Evolutionary conservation across 2,329 filamentous ascomycete genomes (phyloP).

Genomic region (Colletotrichum tamarilloi): DNA sequence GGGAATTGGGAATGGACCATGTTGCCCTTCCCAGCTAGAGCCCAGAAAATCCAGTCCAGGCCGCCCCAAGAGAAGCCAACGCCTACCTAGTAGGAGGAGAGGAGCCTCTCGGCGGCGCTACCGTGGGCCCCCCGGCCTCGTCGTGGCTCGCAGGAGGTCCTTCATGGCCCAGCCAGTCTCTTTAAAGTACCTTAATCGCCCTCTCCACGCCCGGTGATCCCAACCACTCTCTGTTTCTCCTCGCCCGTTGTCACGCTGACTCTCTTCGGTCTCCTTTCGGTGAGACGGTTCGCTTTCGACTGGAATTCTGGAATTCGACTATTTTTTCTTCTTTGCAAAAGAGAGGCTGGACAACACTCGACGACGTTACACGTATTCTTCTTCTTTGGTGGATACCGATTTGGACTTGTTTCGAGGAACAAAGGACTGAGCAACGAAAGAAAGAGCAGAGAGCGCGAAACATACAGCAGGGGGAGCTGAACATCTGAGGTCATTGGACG

Average conservation of each 20-base stretch:
- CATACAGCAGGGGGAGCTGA: background rate
- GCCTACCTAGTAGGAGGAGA: background rate
- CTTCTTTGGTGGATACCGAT: background rate
- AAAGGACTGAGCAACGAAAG: background rate
- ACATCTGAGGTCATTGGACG: background rate
- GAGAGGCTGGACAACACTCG: constrained; percentile 21
- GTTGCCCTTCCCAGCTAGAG: constrained; percentile 18
- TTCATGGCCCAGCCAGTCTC: constrained; percentile 12
- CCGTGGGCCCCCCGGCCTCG: constrained; percentile 22
- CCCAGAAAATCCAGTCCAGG: background rate
- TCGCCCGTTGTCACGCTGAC: constrained; percentile 25
- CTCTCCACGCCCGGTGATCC: constrained; percentile 17
- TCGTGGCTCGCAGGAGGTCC: constrained; percentile 23
- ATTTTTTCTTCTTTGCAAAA: constrained; percentile 17
- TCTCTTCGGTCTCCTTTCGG: constrained; percentile 12
- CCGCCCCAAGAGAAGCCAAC: constrained; percentile 16
- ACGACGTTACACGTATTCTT: constrained; percentile 1
- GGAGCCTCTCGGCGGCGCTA: constrained; percentile 26
- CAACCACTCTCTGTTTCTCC: constrained; percentile 27
- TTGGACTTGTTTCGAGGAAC: background rate
- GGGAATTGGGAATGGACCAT: constrained; percentile 9
- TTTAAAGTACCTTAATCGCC: constrained; percentile 27
- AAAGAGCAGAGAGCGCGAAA: background rate
- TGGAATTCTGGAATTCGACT: constrained; percentile 19
- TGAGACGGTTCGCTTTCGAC: constrained; percentile 10